These are phyloP conservation scores for Calocybe gangraenosa DNA, from an alignment of 768 basidiomycete species.

Conservation along the genomic window DNA sequence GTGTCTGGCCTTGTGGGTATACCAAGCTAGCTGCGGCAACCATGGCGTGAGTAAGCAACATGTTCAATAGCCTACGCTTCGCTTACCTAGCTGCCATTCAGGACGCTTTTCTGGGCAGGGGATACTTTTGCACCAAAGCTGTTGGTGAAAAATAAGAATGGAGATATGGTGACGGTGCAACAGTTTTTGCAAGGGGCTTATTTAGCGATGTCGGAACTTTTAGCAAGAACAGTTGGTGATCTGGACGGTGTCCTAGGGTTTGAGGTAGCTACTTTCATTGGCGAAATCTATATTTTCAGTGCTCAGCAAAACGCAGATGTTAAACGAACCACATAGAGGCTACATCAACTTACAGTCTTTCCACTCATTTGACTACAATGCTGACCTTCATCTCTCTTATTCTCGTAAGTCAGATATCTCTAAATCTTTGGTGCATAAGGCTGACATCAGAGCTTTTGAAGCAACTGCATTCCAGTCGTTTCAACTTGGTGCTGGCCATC, in stretches of 20 bases:
- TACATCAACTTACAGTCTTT: slow-evolving; percentile 82
- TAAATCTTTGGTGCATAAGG: neutral
- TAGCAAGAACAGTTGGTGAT: slow-evolving; percentile 67
- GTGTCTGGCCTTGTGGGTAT: slow-evolving; percentile 92
- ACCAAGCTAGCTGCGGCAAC: slow-evolving; percentile 91
- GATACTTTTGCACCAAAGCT: slow-evolving; percentile 81
- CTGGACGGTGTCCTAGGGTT: slow-evolving; percentile 84
- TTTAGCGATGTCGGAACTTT: slow-evolving; percentile 66
- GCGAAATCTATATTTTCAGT: no score
- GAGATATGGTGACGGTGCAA: slow-evolving; percentile 58
- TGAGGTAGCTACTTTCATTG: slow-evolving; percentile 47
- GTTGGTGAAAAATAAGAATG: slow-evolving; percentile 40
- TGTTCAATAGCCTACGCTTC: neutral
- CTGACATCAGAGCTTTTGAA: slow-evolving; percentile 19
- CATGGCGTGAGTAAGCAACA: slow-evolving; percentile 63
- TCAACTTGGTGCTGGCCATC: slow-evolving; percentile 85
- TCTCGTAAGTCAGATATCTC: slow-evolving; percentile 50
- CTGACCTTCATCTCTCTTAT: slow-evolving; percentile 82
- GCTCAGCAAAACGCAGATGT: slow-evolving; percentile 55
- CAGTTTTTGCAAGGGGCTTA: slow-evolving; percentile 80
- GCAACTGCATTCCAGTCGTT: slow-evolving; percentile 88
- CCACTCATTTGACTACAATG: slow-evolving; percentile 89
- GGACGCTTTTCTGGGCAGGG: slow-evolving; percentile 93
- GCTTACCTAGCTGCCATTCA: slow-evolving; percentile 23
- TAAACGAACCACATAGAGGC: slow-evolving; percentile 95